These are phyloP conservation scores for Vaccinium myrtillus DNA, from an alignment of 148 eudicot genomes.

Conservation along the genomic window DNA sequence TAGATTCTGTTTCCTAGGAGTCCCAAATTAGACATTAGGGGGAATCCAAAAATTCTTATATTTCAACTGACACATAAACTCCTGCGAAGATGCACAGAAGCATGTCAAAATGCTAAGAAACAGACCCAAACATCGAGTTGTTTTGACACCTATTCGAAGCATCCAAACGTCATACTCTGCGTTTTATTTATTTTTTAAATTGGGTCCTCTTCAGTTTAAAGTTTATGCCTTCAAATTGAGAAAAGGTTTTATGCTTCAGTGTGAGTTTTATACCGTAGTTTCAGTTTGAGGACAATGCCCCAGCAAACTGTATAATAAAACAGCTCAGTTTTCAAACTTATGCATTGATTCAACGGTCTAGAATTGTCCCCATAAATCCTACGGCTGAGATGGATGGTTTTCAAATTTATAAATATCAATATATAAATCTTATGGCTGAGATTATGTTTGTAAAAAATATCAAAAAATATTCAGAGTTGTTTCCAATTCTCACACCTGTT, in stretches of 20 bases:
- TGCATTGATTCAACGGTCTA: too few species aligned
- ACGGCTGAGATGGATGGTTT: too few species aligned
- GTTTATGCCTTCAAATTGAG: background rate
- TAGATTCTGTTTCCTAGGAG: background rate
- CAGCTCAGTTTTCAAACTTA: too few species aligned
- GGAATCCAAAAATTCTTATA: background rate
- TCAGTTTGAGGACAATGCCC: background rate
- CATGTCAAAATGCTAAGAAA: background rate
- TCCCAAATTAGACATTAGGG: background rate
- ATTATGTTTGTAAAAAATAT: too few species aligned
- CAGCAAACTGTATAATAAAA: background rate
- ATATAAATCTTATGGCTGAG: too few species aligned
- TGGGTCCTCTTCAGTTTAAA: constrained; percentile 3
- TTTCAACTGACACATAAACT: background rate
- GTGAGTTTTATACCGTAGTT: background rate
- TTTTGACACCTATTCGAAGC: background rate
- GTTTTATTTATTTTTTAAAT: background rate
- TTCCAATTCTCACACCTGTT: too few species aligned
- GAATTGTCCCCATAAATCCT: too few species aligned
- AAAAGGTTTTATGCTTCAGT: background rate
- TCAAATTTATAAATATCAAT: too few species aligned
- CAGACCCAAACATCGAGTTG: background rate
- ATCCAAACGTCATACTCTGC: background rate
- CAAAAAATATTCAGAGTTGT: too few species aligned
- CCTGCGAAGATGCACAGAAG: background rate